These are phyloP conservation scores for Beta lomatogona DNA, from an alignment of 179 eudicot genomes.

Conservation along the genomic window DNA sequence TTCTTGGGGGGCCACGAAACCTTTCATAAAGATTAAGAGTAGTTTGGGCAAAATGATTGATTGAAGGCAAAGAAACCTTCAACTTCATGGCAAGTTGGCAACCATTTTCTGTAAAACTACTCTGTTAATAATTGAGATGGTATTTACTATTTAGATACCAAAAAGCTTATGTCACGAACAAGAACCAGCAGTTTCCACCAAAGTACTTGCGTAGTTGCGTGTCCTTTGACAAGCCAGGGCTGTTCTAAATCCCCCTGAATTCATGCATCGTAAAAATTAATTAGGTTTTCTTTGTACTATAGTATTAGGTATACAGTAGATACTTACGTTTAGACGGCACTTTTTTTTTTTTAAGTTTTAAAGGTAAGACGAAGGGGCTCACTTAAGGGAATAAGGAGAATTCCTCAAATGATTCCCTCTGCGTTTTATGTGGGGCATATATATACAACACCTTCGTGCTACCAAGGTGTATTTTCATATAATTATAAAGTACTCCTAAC, in stretches of 20 bases:
- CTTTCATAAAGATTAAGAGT: background rate
- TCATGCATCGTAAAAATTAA: background rate
- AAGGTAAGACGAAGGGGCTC: no score
- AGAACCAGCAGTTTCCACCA: slow-evolving; percentile 24
- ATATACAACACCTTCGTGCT: no score
- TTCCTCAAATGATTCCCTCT: no score
- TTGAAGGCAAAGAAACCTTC: slow-evolving; percentile 6
- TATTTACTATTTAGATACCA: background rate
- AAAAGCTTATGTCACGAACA: slow-evolving; percentile 1
- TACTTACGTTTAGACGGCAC: no score
- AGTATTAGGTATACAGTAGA: no score
- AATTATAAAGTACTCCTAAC: no score
- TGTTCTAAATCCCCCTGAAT: background rate
- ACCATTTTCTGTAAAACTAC: background rate
- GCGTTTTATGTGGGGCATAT: no score
- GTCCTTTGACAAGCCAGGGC: slow-evolving; percentile 5
- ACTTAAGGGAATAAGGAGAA: no score
- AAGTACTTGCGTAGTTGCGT: background rate
- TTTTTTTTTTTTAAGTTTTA: no score
- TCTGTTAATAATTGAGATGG: background rate
- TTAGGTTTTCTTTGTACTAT: no score
- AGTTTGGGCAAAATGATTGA: background rate
- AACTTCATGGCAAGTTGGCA: background rate
- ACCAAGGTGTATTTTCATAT: no score
- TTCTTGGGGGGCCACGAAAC: background rate